Base-by-base conservation (phyloP, 176 grass and related monocot genomes). In the Bromus sterilis region DNA sequence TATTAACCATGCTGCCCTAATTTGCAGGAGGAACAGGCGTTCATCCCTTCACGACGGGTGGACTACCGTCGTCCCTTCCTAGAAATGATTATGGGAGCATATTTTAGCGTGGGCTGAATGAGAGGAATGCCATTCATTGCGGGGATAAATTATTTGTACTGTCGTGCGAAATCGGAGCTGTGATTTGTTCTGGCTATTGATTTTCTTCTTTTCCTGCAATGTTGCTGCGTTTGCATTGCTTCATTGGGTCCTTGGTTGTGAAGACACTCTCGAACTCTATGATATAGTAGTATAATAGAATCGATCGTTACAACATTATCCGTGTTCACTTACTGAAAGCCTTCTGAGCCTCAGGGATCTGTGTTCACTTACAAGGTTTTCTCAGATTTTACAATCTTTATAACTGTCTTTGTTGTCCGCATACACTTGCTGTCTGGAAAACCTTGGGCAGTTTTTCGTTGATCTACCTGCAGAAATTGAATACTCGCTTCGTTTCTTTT, bases 31-130 rank as follows among this genome's bases (percentile, higher is more conserved):
- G 84, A 56, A 55, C 84, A 30, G 67, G 61, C 46, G 84, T 85
- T 11, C 87, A 91, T 85, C 44, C 89, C 2, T 79, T 83, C 75
- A 81, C 89, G 8, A 42, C 92, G 8, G 87, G 68, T 20, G 87
- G 83, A 20, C 56, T 87, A 53, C 84, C 89, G 32, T 75, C 83
- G 5, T 70, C 83, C 23, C 80, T 75, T 81, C 48, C 83, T 9
- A 91, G 92, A 71, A 91, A 85, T 51, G 89, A 94, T 80, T 94
- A 87, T 36, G 80, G 89, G 76, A 89, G 86, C 67, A 89, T 94
- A 73, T 79, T 83, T 49, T 92, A 88, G 77, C 3, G 13, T 2
- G 46, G 74, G 78, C 4, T 6, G 0, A 24, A 80, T 6, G 0
- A 24, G 83, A 86, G 57, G 39, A 84, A 68, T 28, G 66, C 20